Evolutionary conservation across 345 rosid genomes (phyloP), one percentile per base, ranked within the genome.

Genomic region (Rhizophora apiculata): DNA sequence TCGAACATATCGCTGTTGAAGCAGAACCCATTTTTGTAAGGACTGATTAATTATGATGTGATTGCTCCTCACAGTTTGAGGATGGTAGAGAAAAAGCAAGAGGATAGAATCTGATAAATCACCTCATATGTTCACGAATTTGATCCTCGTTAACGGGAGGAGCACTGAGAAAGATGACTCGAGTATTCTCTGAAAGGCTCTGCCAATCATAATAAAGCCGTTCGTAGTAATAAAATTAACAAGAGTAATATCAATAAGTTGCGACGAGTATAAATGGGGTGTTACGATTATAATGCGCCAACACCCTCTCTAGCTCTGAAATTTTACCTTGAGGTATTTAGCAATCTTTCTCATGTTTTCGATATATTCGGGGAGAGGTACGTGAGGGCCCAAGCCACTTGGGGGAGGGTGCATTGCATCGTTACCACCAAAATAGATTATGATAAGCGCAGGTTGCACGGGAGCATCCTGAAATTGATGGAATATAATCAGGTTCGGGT

Each of bases 381-480:
- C 79, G 29, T 75, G 79, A 34, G 67, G 79, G 54, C 74, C 74
- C 8, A 75, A 53, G 24, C 74, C 79, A 20, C 74, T 32, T 32
- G 70, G 54, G 31, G 65, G 79, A 59, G 79, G 79, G 3, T 52
- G 55, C 16, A 39, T 37, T 10, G 79, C 51, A 27, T 75, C 74
- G 9, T 75, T 70, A 4, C 79, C 71, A 1, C 79, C 74, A 65
- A 75, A 75, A 60, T 70, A 65, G 29, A 75, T 74, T 6, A 75
- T 65, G 29, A 75, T 74, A 55, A 75, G 22, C 0, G 67, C 46
- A 8, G 79, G 79, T 65, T 75, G 74, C 30, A 48, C 39, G 15
- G 67, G 56, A 22, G 66, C 79, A 52, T 70, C 74, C 79, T 75
- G 59, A 26, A 54, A 21, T 37, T 56, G 19, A 73, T 51, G 26